Percentiles rank a stretch among this genome's conserved stretches.
phyloP scores from a whole-genome alignment of 2,329 filamentous ascomycete species.

The Harringtonia lauricola region DNA sequence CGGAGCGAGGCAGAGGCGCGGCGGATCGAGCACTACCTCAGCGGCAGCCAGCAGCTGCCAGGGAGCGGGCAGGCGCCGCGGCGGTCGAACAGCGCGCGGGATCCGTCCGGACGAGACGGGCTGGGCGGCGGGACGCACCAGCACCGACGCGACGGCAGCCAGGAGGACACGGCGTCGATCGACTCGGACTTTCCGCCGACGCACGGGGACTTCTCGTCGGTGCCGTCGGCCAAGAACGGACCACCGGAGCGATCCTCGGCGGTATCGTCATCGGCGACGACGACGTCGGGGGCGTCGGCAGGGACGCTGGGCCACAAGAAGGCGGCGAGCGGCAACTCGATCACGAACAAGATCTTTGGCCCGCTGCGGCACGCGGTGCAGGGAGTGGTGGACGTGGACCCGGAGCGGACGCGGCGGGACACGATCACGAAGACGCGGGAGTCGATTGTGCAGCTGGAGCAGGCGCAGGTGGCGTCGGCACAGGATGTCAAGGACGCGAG shows the following conservation, averaged over 20 bases:
- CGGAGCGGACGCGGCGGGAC: slow-evolving; percentile 82
- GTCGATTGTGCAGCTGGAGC: slow-evolving; percentile 74
- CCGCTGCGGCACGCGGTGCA: slow-evolving; percentile 92
- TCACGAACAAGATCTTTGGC: slow-evolving; percentile 89
- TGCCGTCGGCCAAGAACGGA: slow-evolving; percentile 65
- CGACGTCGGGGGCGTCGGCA: no score
- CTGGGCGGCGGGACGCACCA: slow-evolving; percentile 14
- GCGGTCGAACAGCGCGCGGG: slow-evolving; percentile 52
- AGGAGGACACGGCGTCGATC: slow-evolving; percentile 77
- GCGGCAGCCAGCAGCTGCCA: slow-evolving; percentile 51
- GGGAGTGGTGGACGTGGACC: slow-evolving; percentile 91
- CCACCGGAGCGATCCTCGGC: no score
- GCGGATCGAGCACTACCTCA: slow-evolving; percentile 87
- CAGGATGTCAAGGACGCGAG: slow-evolving; percentile 92
- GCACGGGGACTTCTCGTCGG: slow-evolving; percentile 59
- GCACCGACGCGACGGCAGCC: slow-evolving; percentile 43
- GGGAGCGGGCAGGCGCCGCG: slow-evolving; percentile 44
- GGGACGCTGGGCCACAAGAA: slow-evolving; percentile 57
- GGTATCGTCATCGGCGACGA: no score
- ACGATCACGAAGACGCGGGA: slow-evolving; percentile 94
- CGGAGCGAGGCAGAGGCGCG: slow-evolving; percentile 85
- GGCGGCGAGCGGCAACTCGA: slow-evolving; percentile 72
- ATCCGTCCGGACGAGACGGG: slow-evolving; percentile 24
- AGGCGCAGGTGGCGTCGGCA: slow-evolving; percentile 78
- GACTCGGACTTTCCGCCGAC: slow-evolving; percentile 94